Conservation (phyloP, 2,329 filamentous ascomycete genomes). For the Cytospora piceicola region DNA sequence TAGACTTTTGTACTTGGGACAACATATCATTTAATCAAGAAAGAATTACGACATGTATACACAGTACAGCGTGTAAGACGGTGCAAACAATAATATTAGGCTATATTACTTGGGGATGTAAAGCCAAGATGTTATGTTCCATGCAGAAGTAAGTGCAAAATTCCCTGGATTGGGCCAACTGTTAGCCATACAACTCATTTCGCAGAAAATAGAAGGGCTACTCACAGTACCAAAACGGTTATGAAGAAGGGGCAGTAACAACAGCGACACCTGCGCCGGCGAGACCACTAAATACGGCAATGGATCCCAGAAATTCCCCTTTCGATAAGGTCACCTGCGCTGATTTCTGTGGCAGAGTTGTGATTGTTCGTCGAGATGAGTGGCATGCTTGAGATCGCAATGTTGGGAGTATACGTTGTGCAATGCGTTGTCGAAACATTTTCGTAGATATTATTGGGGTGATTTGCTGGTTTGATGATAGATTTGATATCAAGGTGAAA, state of each 20-base stretch:
- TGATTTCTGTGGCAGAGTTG: slow-evolving; percentile 1
- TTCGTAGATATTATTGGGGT: neutral
- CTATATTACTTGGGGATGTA: too few species aligned
- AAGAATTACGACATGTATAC: too few species aligned
- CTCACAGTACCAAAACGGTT: slow-evolving; percentile 3
- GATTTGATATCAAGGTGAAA: too few species aligned
- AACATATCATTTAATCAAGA: too few species aligned
- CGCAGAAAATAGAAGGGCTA: neutral
- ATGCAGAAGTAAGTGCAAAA: too few species aligned
- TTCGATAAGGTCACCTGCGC: slow-evolving; percentile 9
- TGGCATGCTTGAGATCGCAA: slow-evolving; percentile 1
- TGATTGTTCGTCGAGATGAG: slow-evolving; percentile 6
- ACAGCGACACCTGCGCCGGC: slow-evolving; percentile 4
- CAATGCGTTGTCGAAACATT: slow-evolving; percentile 19
- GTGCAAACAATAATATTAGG: too few species aligned
- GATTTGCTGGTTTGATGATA: too few species aligned
- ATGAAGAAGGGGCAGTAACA: slow-evolving; percentile 6
- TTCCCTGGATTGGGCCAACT: neutral
- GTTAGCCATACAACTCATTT: neutral
- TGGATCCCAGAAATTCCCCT: neutral
- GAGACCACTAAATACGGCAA: slow-evolving; percentile 15
- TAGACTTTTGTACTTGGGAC: too few species aligned
- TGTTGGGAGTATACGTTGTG: slow-evolving; percentile 17
- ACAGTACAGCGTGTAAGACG: too few species aligned
- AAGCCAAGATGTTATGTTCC: too few species aligned